Evolutionary conservation across 2,329 filamentous ascomycete genomes (phyloP).

Genomic region (Epichloe elymi): DNA sequence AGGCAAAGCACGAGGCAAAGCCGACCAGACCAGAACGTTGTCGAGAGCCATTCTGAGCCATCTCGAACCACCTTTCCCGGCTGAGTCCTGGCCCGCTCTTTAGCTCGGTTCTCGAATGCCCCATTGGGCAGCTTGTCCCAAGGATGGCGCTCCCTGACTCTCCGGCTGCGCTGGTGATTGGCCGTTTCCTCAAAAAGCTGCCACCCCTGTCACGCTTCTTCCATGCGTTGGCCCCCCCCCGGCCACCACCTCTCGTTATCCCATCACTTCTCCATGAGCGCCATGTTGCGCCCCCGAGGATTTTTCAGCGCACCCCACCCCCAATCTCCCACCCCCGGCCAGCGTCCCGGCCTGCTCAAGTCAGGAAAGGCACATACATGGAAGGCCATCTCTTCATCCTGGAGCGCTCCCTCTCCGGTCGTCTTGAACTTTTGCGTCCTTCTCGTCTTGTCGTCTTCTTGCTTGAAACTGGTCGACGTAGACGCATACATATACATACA

Average conservation of each 20-base stretch:
- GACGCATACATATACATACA: background rate
- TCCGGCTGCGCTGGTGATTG: conserved; percentile 30
- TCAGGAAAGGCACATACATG: conserved; percentile 6
- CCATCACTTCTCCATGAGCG: conserved; percentile 10
- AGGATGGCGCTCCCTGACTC: conserved; percentile 21
- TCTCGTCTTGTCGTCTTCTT: conserved; percentile 1
- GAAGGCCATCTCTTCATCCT: background rate
- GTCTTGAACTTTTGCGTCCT: background rate
- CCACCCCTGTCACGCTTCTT: conserved; percentile 36
- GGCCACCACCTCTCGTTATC: conserved; percentile 11
- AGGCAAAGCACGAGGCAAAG: background rate
- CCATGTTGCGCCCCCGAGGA: background rate
- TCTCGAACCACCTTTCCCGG: conserved; percentile 14
- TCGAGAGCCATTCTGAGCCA: background rate
- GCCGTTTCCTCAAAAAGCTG: conserved; percentile 37
- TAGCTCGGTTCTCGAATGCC: conserved; percentile 34
- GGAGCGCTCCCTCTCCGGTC: background rate
- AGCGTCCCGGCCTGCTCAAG: conserved; percentile 6
- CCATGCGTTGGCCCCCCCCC: conserved; percentile 34
- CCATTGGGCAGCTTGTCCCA: conserved; percentile 36
- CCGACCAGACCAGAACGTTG: background rate
- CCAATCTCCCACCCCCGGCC: background rate
- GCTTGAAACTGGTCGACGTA: background rate
- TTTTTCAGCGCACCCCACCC: conserved; percentile 1
- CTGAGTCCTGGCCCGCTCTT: conserved; percentile 26